A percentile compares a stretch with the other conserved stretches of the same genome.
phyloP scores from a whole-genome alignment of 257 asterid genomes.

The Nicotiana attenuata region DNA sequence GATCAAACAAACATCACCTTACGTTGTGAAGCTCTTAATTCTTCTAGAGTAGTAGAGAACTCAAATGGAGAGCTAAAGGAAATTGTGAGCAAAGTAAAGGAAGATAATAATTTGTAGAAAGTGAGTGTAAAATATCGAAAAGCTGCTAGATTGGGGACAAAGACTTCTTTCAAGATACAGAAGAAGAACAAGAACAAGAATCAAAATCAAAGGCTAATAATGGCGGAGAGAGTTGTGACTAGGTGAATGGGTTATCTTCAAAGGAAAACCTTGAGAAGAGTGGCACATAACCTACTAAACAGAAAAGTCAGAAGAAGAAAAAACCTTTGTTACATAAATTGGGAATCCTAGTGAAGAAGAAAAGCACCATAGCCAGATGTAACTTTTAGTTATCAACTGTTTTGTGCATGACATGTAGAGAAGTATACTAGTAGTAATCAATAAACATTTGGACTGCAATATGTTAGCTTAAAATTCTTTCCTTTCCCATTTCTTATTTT shows the following conservation, averaged over 20 bases:
- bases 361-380: conserved; percentile 54
- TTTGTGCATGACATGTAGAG: too few relatives aligned
- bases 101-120: conserved; percentile 42
- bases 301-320: conserved; percentile 68
- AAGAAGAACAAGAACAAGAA: conserved; percentile 39
- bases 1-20: too few relatives aligned
- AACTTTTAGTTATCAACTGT: neutral
- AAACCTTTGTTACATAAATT: conserved; percentile 77
- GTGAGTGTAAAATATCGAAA: conserved; percentile 73
- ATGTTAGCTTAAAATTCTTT: too few relatives aligned
- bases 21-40: conserved; percentile 21
- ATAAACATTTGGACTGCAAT: too few relatives aligned
- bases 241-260: conserved; percentile 38
- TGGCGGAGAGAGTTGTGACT: conserved; percentile 38
- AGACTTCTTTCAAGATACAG: conserved; percentile 41
- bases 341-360: conserved; percentile 89
- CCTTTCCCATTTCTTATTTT: too few relatives aligned
- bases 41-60: conserved; percentile 26
- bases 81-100: conserved; percentile 31
- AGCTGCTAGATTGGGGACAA: conserved; percentile 75
- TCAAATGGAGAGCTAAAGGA: conserved; percentile 32
- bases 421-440: too few relatives aligned
- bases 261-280: conserved; percentile 43
- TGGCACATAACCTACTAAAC: conserved; percentile 47
- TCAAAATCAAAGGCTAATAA: conserved; percentile 51